Evolutionary conservation across 164 flowering plant species (phyloP).

Genomic region (Annona cherimola): DNA sequence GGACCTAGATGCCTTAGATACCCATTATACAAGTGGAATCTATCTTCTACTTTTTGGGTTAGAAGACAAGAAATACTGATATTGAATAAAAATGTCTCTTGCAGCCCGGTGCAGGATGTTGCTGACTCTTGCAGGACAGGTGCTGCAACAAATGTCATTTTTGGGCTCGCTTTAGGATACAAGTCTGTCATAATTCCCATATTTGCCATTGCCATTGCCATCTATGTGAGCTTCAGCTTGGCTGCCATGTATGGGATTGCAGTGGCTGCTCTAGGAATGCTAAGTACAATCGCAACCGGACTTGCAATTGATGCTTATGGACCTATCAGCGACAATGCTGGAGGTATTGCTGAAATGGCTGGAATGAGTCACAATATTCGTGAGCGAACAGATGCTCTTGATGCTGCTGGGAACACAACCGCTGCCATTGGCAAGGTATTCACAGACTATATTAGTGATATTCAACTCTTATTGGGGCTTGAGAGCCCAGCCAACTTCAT

Average conservation of each 20-base stretch:
- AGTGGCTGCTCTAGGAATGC: slow-evolving; percentile 54
- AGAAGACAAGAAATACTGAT: neutral
- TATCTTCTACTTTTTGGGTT: neutral
- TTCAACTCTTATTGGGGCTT: neutral
- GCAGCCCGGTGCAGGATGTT: slow-evolving; percentile 59
- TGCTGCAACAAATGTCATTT: slow-evolving; percentile 55
- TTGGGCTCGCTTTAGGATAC: slow-evolving; percentile 56
- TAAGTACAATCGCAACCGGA: slow-evolving; percentile 18
- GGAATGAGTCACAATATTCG: slow-evolving; percentile 19
- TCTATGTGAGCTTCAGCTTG: slow-evolving; percentile 46
- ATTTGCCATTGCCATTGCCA: slow-evolving; percentile 44
- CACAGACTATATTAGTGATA: neutral
- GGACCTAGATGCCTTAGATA: neutral
- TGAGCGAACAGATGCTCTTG: slow-evolving; percentile 19
- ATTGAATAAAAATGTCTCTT: slow-evolving; percentile 2
- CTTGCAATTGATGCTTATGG: slow-evolving; percentile 21
- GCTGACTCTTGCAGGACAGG: slow-evolving; percentile 60
- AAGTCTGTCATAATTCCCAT: slow-evolving; percentile 55
- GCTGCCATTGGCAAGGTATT: slow-evolving; percentile 23
- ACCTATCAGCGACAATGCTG: slow-evolving; percentile 21
- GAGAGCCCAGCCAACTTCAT: neutral
- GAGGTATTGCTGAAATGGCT: slow-evolving; percentile 22
- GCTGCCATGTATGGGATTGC: slow-evolving; percentile 62
- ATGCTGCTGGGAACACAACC: slow-evolving; percentile 21
- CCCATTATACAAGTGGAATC: neutral